phyloP scores from a whole-genome alignment of 73 alveolate genomes.

The Tetrahymena borealis region DNA sequence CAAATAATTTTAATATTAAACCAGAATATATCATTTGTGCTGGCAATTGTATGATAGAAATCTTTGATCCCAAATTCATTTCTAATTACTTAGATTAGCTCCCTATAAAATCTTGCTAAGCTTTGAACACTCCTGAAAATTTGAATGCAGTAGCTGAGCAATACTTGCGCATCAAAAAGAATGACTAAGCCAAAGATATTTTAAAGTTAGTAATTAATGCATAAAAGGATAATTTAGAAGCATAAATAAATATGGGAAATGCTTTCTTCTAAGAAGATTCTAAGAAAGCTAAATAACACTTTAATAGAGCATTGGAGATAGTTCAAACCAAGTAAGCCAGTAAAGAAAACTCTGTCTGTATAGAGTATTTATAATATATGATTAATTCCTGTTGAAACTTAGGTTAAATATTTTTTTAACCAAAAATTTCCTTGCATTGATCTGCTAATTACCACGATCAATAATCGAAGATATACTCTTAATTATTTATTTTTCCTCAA shows the following conservation, averaged over 20 bases:
- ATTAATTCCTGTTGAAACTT: background rate
- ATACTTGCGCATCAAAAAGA: background rate
- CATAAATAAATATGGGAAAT: background rate
- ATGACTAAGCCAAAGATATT: background rate
- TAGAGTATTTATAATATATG: background rate
- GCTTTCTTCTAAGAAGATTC: background rate
- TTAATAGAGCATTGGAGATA: background rate
- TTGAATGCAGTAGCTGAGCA: background rate
- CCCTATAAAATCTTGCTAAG: background rate
- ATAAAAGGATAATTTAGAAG: background rate
- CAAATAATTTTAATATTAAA: background rate
- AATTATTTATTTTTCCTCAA: too few relatives aligned
- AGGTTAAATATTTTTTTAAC: background rate
- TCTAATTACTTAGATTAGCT: background rate
- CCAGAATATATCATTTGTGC: background rate
- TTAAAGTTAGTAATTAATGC: background rate
- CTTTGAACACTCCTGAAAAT: background rate
- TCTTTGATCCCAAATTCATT: background rate
- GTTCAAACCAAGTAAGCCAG: background rate
- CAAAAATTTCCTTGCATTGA: background rate
- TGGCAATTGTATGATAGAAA: background rate
- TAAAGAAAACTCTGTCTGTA: background rate
- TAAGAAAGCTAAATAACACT: background rate
- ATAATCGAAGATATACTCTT: too few relatives aligned
- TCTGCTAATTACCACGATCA: too few relatives aligned